Evolutionary conservation across 257 asterid genomes (phyloP), one percentile per base, ranked within the genome.

Genomic region (Eucommia ulmoides): DNA sequence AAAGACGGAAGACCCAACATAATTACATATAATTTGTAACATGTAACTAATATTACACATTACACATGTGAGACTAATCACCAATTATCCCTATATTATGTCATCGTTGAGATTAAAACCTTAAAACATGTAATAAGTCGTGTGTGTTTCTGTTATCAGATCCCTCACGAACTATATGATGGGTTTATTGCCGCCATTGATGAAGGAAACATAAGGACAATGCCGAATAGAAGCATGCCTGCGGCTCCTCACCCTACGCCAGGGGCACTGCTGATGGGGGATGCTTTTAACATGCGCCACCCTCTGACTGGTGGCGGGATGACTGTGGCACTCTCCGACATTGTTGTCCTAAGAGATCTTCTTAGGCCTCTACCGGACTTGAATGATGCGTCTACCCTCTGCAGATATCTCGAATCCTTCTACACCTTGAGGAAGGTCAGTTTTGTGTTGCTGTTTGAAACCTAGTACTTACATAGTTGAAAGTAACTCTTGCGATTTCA

Each of bases 231-330:
- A 64, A 80, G 82, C 74, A 74, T 80, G 89, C 84, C 89, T 7
- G 89, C 84, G 19, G 66, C 64, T 64, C 82, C 84, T 52, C 77
- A 59, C 29, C 80, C 82, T 15, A 74, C 82, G 19, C 84, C 84
- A 3, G 84, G 84, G 41, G 89, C 89, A 24, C 52, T 80, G 29
- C 71, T 80, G 15, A 63, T 80, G 76, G 89, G 89, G 3, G 89
- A 80, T 54, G 82, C 89, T 9, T 80, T 80, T 62, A 80, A 80
- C 60, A 80, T 80, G 84, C 79, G 89, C 25, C 89, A 80, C 41
- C 84, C 84, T 21, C 54, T 80, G 52, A 80, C 89, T 3, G 89
- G 89, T 9, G 84, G 84, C 51, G 89, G 89, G 66, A 76, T 80
- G 89, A 76, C 89, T 0, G 89, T 80, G 15, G 89, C 84, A 8